A percentile compares a stretch with the other conserved stretches of the same genome.
Conservation (phyloP, 495 filamentous ascomycete species). For the Bacidia rubella region DNA sequence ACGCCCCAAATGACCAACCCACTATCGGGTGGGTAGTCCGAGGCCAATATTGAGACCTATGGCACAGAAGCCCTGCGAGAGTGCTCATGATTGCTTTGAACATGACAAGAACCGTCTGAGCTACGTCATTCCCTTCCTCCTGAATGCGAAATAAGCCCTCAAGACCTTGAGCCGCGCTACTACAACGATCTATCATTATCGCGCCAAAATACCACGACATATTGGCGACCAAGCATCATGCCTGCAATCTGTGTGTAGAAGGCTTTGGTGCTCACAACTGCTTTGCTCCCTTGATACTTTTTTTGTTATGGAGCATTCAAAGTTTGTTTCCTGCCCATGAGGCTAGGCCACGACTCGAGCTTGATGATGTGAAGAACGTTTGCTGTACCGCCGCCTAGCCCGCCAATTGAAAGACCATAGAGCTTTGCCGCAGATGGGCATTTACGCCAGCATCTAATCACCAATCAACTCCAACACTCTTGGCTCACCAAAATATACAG, state of each 20-base stretch:
- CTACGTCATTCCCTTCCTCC: no score
- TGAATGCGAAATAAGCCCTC: background rate
- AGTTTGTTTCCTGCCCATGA: background rate
- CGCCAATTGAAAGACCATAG: background rate
- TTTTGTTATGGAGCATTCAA: background rate
- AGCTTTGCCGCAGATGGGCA: background rate
- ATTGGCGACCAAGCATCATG: slow-evolving; percentile 5
- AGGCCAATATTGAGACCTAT: background rate
- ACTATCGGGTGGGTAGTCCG: background rate
- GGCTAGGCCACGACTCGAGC: background rate
- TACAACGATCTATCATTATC: background rate
- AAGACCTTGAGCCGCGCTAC: background rate
- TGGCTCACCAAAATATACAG: background rate
- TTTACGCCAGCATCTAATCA: background rate
- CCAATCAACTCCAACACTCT: background rate
- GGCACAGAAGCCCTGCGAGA: background rate
- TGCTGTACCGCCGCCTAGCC: slow-evolving; percentile 1
- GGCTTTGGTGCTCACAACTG: background rate
- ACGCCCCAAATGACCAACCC: background rate
- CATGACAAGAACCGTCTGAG: no score
- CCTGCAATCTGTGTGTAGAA: background rate
- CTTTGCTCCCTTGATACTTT: background rate
- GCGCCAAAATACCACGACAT: background rate
- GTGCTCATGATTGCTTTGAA: no score
- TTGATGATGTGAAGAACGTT: background rate